Conservation (phyloP, 768 basidiomycete genomes). For the Rhodotorula babjevae region DNA sequence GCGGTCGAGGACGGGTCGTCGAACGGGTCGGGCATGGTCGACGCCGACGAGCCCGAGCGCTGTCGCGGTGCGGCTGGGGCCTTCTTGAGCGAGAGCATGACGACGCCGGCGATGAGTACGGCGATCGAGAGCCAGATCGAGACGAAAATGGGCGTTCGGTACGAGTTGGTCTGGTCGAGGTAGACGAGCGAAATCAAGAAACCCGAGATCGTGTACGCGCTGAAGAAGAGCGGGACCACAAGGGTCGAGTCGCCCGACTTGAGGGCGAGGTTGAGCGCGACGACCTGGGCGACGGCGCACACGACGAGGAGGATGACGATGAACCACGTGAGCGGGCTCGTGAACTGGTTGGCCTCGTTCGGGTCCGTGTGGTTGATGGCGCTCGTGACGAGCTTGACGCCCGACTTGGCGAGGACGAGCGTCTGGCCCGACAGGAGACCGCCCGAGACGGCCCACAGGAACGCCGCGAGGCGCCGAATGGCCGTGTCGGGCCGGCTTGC, state of each 20-base stretch:
- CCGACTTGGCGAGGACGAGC: constrained; percentile 74
- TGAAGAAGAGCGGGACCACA: constrained; percentile 83
- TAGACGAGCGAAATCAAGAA: constrained; percentile 49
- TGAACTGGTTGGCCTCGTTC: constrained; percentile 35
- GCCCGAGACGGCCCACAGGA: constrained; percentile 89
- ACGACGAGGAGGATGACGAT: constrained; percentile 60
- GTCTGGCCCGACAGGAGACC: constrained; percentile 84
- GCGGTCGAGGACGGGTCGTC: constrained; percentile 1
- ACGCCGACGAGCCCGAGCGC: constrained; percentile 44
- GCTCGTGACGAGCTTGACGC: constrained; percentile 48
- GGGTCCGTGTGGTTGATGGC: constrained; percentile 29
- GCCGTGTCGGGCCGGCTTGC: constrained; percentile 58
- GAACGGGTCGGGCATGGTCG: constrained; percentile 44
- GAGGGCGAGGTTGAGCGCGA: constrained; percentile 22
- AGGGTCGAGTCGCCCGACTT: constrained; percentile 32
- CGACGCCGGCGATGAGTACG: constrained; percentile 81
- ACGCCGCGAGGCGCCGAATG: constrained; percentile 83
- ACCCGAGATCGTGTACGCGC: constrained; percentile 56
- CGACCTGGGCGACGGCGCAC: constrained; percentile 83
- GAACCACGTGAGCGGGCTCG: constrained; percentile 48
- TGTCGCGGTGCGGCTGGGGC: constrained; percentile 54
- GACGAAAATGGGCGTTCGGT: constrained; percentile 54
- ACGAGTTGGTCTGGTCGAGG: constrained; percentile 53
- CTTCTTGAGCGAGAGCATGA: constrained; percentile 57
- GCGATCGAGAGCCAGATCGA: constrained; percentile 80